Conservation (phyloP, 2,329 filamentous ascomycete species). For the Ophiostoma pallidulum region DNA sequence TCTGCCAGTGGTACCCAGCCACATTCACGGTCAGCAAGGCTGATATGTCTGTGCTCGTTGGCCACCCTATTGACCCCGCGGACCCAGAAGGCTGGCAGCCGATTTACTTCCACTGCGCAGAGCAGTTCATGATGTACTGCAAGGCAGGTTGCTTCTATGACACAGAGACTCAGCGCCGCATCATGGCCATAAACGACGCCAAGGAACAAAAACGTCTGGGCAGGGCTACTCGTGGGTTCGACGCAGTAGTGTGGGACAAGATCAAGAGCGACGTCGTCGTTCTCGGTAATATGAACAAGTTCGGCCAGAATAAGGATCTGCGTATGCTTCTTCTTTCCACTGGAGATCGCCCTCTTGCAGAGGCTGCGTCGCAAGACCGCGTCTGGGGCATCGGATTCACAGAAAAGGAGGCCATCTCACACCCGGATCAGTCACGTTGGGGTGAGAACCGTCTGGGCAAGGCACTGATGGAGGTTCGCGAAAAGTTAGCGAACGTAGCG, state of each 20-base stretch:
- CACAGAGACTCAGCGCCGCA: constrained; percentile 2
- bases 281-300: constrained; percentile 54
- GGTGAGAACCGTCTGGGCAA: constrained; percentile 56
- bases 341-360: constrained; percentile 49
- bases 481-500: constrained; percentile 5
- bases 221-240: constrained; percentile 4
- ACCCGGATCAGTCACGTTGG: constrained; percentile 39
- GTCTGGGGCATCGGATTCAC: constrained; percentile 59
- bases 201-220: constrained; percentile 14
- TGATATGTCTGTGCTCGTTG: constrained; percentile 22
- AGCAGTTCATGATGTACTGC: constrained; percentile 17
- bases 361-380: constrained; percentile 49
- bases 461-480: constrained; percentile 48
- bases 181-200: constrained; percentile 9
- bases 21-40: constrained; percentile 22
- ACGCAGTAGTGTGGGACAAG: constrained; percentile 9
- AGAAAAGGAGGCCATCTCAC: constrained; percentile 36
- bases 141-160: constrained; percentile 11
- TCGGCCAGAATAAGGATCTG: constrained; percentile 28
- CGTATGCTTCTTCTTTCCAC: constrained; percentile 41
- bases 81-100: constrained; percentile 13
- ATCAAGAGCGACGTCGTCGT: constrained; percentile 36
- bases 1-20: constrained; percentile 28
- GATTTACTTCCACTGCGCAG: constrained; percentile 25
- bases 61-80: constrained; percentile 16